These are phyloP conservation scores for Flaveria bidentis DNA, from an alignment of 129 eudicot species.

Conservation along the genomic window DNA sequence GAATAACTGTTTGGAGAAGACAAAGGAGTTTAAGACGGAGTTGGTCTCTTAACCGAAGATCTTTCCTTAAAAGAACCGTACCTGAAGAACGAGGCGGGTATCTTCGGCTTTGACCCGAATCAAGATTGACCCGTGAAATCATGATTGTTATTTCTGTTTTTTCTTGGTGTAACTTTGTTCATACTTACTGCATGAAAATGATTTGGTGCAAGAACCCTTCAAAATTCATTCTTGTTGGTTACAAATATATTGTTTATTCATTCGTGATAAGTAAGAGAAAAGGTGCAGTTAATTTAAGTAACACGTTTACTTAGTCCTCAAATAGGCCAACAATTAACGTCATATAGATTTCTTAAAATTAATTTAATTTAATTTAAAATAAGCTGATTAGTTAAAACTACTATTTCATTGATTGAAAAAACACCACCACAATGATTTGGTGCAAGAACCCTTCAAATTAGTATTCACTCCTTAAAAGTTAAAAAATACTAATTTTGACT, in stretches of 20 bases:
- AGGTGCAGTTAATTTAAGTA: too few relatives aligned
- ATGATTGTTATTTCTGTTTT: neutral
- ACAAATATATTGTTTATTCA: neutral
- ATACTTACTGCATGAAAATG: slow-evolving; percentile 14
- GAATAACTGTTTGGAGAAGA: slow-evolving; percentile 63
- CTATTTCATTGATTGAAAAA: too few relatives aligned
- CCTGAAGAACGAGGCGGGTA: slow-evolving; percentile 56
- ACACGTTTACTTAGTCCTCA: too few relatives aligned
- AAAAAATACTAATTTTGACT: too few relatives aligned
- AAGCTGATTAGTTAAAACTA: too few relatives aligned
- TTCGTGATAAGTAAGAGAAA: too few relatives aligned
- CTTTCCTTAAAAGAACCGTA: slow-evolving; percentile 49
- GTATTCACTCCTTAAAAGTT: too few relatives aligned
- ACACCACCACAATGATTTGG: too few relatives aligned
- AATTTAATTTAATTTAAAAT: too few relatives aligned
- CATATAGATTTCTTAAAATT: too few relatives aligned
- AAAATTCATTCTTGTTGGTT: neutral
- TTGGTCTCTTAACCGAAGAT: slow-evolving; percentile 60
- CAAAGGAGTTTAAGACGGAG: slow-evolving; percentile 48
- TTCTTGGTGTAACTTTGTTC: neutral
- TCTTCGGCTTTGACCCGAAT: slow-evolving; percentile 52
- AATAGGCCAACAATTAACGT: too few relatives aligned
- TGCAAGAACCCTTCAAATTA: too few relatives aligned
- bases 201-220: neutral
- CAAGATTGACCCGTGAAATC: neutral